Conservation (phyloP, 345 rosid species). For the Mercurialis annua region DNA sequence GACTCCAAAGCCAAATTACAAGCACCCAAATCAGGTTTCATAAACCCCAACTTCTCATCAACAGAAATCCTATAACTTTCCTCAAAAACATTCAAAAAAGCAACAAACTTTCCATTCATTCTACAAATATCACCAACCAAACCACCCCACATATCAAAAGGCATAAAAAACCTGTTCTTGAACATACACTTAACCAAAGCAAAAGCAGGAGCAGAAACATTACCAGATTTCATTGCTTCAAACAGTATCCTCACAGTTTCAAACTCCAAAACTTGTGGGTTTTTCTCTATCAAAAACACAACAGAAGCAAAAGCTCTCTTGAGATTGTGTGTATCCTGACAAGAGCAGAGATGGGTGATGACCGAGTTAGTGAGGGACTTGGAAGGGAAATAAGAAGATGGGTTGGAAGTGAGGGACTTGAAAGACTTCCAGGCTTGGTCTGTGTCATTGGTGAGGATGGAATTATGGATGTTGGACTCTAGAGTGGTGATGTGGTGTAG, state of each 20-base stretch:
- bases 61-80: constrained; percentile 68
- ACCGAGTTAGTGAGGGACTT: constrained; percentile 68
- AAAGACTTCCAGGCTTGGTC: constrained; percentile 85
- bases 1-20: constrained; percentile 77
- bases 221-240: constrained; percentile 54
- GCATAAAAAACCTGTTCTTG: constrained; percentile 75
- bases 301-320: constrained; percentile 91
- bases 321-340: constrained; percentile 50
- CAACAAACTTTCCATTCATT: constrained; percentile 39
- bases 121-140: constrained; percentile 53
- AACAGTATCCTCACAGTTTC: constrained; percentile 49
- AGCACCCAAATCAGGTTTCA: constrained; percentile 72
- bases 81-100: constrained; percentile 60
- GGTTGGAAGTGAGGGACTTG: constrained; percentile 51
- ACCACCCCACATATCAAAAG: constrained; percentile 75
- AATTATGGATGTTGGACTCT: constrained; percentile 52
- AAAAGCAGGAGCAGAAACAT: constrained; percentile 58
- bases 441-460: constrained; percentile 47
- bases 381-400: constrained; percentile 47
- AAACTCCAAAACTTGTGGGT: constrained; percentile 51
- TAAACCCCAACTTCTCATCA: constrained; percentile 64
- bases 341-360: constrained; percentile 56
- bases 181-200: constrained; percentile 74
- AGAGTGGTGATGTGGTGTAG: constrained; percentile 41
- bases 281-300: constrained; percentile 64